These are phyloP conservation scores for Grosmannia serpens DNA, from an alignment of 2,329 filamentous ascomycete species.

Conservation along the genomic window DNA sequence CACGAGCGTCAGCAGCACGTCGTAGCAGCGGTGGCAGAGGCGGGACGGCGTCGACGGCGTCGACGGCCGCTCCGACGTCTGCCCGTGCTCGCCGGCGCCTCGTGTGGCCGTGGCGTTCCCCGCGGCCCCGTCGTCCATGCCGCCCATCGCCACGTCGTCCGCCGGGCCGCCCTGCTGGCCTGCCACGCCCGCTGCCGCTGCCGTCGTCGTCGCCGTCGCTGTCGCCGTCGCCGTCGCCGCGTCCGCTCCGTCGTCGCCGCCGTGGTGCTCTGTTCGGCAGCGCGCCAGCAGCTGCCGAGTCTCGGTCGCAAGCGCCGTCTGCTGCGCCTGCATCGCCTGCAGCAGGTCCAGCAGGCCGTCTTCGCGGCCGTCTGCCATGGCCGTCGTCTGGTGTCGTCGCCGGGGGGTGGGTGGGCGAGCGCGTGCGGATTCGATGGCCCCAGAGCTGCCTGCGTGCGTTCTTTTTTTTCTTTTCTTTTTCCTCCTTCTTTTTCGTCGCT, in stretches of 20 bases:
- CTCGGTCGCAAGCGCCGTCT: slow-evolving; percentile 1
- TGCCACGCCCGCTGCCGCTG: no score
- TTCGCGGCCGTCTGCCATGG: slow-evolving; percentile 1
- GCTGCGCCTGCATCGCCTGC: slow-evolving; percentile 8
- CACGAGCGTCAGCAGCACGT: slow-evolving; percentile 34
- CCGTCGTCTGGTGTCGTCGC: neutral
- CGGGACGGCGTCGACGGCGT: no score
- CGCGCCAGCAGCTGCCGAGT: slow-evolving; percentile 1
- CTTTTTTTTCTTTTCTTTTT: neutral
- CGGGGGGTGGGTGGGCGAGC: neutral
- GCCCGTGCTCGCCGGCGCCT: no score
- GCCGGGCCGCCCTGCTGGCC: no score
- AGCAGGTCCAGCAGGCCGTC: slow-evolving; percentile 7
- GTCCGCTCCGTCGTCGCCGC: neutral
- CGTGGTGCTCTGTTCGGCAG: neutral
- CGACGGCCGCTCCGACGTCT: no score
- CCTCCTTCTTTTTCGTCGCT: neutral
- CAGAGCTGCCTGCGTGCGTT: neutral
- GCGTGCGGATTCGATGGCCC: no score
- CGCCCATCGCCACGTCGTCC: neutral
- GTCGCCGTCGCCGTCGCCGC: slow-evolving; percentile 8
- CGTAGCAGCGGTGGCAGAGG: slow-evolving; percentile 37
- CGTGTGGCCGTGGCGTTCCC: neutral
- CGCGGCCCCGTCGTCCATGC: neutral
- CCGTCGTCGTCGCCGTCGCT: neutral